Percentiles rank a stretch among this genome's conserved stretches.
Evolutionary conservation across 352 stramenopile genomes (phyloP).

Genomic region (Thraustochytrium striatum): DNA sequence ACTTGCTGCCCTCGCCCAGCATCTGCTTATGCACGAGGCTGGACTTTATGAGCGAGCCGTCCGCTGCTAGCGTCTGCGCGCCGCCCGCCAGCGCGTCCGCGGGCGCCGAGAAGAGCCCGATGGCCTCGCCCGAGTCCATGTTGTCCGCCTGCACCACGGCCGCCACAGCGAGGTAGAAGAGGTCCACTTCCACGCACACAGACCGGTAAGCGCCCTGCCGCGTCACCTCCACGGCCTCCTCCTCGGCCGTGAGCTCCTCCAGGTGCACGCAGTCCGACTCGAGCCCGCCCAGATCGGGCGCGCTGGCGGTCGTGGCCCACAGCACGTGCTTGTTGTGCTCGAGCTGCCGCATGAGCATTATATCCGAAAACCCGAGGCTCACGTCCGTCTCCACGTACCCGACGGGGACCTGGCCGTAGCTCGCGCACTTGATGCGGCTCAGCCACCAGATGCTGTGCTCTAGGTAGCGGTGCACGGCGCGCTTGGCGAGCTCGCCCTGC

Average conservation of each 20-base stretch:
- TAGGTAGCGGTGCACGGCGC: slow-evolving; percentile 68
- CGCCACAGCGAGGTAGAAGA: slow-evolving; percentile 72
- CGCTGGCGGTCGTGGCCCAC: slow-evolving; percentile 83
- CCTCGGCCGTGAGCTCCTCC: slow-evolving; percentile 51
- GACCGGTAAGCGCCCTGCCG: slow-evolving; percentile 82
- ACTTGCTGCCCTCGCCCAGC: slow-evolving; percentile 52
- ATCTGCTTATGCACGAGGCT: slow-evolving; percentile 59
- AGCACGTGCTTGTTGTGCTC: slow-evolving; percentile 86
- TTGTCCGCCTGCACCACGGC: slow-evolving; percentile 59
- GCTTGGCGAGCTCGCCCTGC: slow-evolving; percentile 75
- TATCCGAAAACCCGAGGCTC: slow-evolving; percentile 83
- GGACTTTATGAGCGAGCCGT: slow-evolving; percentile 69
- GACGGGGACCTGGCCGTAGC: slow-evolving; percentile 85
- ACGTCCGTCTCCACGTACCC: slow-evolving; percentile 88
- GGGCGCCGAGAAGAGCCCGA: slow-evolving; percentile 29
- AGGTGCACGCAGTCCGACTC: slow-evolving; percentile 54
- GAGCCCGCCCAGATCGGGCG: slow-evolving; percentile 79
- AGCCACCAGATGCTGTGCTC: slow-evolving; percentile 80
- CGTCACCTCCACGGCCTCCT: slow-evolving; percentile 69
- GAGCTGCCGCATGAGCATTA: slow-evolving; percentile 83
- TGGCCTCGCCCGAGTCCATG: slow-evolving; percentile 4
- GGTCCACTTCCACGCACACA: slow-evolving; percentile 75
- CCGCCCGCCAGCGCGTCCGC: slow-evolving; percentile 59
- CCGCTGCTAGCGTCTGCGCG: slow-evolving; percentile 65
- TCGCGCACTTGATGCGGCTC: slow-evolving; percentile 56